Conservation (phyloP, 2,329 filamentous ascomycete genomes). For the Claviceps spartinae region DNA sequence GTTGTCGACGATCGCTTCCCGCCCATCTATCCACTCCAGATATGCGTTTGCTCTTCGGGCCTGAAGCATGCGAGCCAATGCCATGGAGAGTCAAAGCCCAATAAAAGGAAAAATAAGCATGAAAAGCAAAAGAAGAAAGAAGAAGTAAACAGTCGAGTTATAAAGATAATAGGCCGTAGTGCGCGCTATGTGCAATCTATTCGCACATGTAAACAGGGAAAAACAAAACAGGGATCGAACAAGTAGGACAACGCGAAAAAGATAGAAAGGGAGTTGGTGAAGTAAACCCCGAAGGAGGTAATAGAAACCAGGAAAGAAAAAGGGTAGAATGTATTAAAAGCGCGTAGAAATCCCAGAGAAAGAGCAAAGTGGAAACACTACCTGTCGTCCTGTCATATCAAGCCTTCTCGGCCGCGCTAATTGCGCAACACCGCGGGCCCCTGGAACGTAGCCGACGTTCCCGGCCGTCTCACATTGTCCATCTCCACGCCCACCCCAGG, state of each 20-base stretch:
- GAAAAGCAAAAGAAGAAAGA: neutral
- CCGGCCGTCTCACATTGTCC: slow-evolving; percentile 43
- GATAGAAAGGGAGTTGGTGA: too few relatives aligned
- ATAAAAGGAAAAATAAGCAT: neutral
- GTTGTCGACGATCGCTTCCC: neutral
- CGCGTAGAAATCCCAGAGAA: neutral
- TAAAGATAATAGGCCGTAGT: neutral
- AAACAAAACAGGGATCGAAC: too few relatives aligned
- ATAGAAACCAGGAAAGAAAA: too few relatives aligned
- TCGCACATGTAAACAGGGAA: too few relatives aligned
- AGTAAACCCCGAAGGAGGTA: too few relatives aligned
- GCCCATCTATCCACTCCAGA: neutral
- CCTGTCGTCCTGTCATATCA: neutral
- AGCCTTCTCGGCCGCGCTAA: slow-evolving; percentile 10
- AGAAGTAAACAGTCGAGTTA: neutral
- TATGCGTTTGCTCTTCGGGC: neutral
- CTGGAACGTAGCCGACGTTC: slow-evolving; percentile 33
- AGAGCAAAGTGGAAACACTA: neutral
- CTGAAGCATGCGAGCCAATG: neutral
- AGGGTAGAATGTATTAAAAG: neutral
- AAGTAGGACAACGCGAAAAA: too few relatives aligned
- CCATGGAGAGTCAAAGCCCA: neutral
- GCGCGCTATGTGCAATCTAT: too few relatives aligned
- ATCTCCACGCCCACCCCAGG: slow-evolving; percentile 48
- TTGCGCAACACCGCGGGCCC: slow-evolving; percentile 35